phyloP scores from a whole-genome alignment of 2,329 filamentous ascomycete species.

The Penicillium oxalicum region DNA sequence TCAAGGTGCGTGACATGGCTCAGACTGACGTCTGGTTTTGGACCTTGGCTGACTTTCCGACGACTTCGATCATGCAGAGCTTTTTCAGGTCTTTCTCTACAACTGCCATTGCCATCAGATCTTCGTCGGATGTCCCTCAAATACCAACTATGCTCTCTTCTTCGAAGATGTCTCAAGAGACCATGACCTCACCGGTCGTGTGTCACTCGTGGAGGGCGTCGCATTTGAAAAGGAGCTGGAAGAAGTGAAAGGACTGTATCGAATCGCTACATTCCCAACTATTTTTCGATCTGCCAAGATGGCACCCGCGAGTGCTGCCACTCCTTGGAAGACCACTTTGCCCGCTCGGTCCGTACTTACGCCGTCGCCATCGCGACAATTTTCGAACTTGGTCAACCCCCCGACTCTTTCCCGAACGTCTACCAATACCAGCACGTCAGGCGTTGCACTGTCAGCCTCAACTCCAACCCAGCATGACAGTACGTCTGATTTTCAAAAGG shows the following conservation, averaged over 20 bases:
- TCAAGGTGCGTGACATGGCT: conserved; percentile 32
- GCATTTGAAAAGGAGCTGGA: conserved; percentile 51
- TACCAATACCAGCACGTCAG: conserved; percentile 36
- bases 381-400: conserved; percentile 17
- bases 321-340: conserved; percentile 29
- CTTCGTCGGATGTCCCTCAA: conserved; percentile 54
- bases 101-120: conserved; percentile 58
- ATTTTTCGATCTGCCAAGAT: conserved; percentile 53
- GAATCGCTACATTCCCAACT: conserved; percentile 45
- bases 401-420: conserved; percentile 32
- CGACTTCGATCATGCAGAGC: conserved; percentile 35
- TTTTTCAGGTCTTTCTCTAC: conserved; percentile 50
- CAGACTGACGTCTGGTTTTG: too few relatives aligned
- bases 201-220: conserved; percentile 53
- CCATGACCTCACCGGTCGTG: conserved; percentile 40
- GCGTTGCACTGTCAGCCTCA: conserved; percentile 31
- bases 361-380: conserved; percentile 32
- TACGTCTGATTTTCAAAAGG: conserved; percentile 35
- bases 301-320: conserved; percentile 26
- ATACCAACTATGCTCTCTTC: conserved; percentile 49
- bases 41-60: too few relatives aligned
- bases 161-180: conserved; percentile 48
- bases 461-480: conserved; percentile 33
- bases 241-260: conserved; percentile 43
- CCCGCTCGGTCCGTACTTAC: conserved; percentile 28